Evolutionary conservation across 768 basidiomycete genomes (phyloP).

Genomic region (Leccinum pellstonianum): DNA sequence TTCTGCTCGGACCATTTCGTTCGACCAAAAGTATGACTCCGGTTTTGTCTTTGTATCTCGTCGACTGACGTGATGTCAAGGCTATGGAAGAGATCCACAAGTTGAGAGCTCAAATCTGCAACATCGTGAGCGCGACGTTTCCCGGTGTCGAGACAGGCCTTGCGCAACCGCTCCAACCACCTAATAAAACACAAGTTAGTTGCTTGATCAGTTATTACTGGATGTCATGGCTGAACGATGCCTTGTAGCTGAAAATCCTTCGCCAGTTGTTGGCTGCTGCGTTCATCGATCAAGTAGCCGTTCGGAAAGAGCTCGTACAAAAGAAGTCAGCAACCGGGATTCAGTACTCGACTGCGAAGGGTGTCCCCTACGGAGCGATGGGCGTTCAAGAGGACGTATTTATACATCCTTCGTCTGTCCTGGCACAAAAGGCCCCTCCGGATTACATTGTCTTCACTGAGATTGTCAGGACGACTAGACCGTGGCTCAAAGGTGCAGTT

Average conservation of each 20-base stretch:
- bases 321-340: slow-evolving; percentile 56
- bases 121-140: slow-evolving; percentile 80
- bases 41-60: background rate
- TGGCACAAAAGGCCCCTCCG: slow-evolving; percentile 68
- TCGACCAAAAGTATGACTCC: slow-evolving; percentile 66
- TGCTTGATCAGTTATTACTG: background rate
- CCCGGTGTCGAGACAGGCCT: slow-evolving; percentile 61
- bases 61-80: slow-evolving; percentile 39
- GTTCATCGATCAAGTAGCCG: slow-evolving; percentile 94
- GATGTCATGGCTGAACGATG: slow-evolving; percentile 3
- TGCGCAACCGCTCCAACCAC: slow-evolving; percentile 67
- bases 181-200: slow-evolving; percentile 71
- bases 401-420: slow-evolving; percentile 86
- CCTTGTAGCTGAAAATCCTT: slow-evolving; percentile 80
- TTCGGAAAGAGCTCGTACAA: slow-evolving; percentile 80
- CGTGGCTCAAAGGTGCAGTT: slow-evolving; percentile 76
- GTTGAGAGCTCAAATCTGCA: slow-evolving; percentile 82
- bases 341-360: slow-evolving; percentile 73
- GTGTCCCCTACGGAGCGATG: slow-evolving; percentile 79
- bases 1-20: slow-evolving; percentile 94
- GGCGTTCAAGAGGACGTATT: slow-evolving; percentile 85
- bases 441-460: slow-evolving; percentile 87
- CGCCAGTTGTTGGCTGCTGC: slow-evolving; percentile 84
- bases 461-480: slow-evolving; percentile 67
- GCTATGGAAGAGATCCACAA: slow-evolving; percentile 99